Evolutionary conservation across 345 rosid genomes (phyloP), one percentile per base, ranked within the genome.

Genomic region (Pistacia atlantica): DNA sequence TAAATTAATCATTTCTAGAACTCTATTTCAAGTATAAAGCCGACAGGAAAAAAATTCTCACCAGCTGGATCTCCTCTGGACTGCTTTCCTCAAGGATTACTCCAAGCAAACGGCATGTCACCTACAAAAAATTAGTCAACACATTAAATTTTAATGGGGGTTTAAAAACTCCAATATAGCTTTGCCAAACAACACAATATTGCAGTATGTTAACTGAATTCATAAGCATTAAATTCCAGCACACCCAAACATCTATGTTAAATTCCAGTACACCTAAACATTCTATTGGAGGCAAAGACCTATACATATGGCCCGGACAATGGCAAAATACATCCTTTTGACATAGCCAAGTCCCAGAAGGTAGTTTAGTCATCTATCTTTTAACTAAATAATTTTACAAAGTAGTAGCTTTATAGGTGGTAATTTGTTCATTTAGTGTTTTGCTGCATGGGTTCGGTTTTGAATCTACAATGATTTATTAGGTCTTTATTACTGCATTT

Each of bases 71-170:
- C 82, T 95, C 92, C 85, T 95, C 98, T 57, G 97, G 94, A 82
- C 81, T 89, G 80, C 82, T 88, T 88, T 95, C 98, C 81, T 95
- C 97, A 69, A 93, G 94, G 80, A 95, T 78, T 62, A 95, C 93
- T 79, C 97, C 98, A 69, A 94, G 84, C 76, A 94, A 87, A 75
- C 98, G 94, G 65, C 99, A 96, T 14, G 99, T 94, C 51, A 96
- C 93, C 99, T 95, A 78, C 77, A 83, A 25, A 79, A 67, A 60
- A 74, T 35, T 73, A 69, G 56, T 55, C 64, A 64, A 61, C 25
- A 16, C 69, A 66, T n/a, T 35, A 69, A 71, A 74, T 13, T 45
- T 49, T 45, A 57, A 54, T 20, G 54, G 25, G 45, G 33, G 70
- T 28, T 42, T 54, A 13, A 18, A 18, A 69, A 55, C 10, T 54